Evolutionary conservation across 495 filamentous ascomycete species (phyloP).

Genomic region (Podospora conica): DNA sequence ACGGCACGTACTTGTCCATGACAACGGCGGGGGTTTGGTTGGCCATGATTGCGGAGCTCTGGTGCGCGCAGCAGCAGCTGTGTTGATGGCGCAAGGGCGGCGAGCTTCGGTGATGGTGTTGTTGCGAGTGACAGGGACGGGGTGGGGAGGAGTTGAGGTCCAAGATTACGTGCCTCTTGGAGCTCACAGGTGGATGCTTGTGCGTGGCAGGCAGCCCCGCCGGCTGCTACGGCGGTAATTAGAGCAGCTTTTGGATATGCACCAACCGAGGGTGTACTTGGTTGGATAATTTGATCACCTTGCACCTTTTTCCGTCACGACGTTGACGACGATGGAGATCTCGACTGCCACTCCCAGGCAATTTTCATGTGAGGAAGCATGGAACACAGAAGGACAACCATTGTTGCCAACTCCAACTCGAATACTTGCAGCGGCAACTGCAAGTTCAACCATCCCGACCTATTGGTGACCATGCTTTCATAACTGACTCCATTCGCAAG

Average conservation of each 20-base stretch:
- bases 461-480: not conserved
- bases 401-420: no score
- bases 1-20: conserved; percentile 95
- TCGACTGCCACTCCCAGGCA: not conserved
- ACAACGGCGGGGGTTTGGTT: conserved; percentile 99
- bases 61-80: conserved; percentile 22
- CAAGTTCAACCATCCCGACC: not conserved
- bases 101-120: conserved; percentile 5
- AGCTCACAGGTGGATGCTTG: conserved; percentile 17
- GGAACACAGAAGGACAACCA: no score
- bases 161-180: conserved; percentile 33
- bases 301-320: not conserved
- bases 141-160: conserved; percentile 22
- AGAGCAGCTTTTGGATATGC: not conserved
- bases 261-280: not conserved
- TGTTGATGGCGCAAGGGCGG: conserved; percentile 17
- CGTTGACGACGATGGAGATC: not conserved
- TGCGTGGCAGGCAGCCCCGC: conserved; percentile 13
- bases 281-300: not conserved
- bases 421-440: not conserved
- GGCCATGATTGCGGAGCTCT: conserved; percentile 58
- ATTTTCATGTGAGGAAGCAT: not conserved
- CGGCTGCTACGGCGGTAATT: conserved; percentile 15
- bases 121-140: conserved; percentile 12
- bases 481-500: not conserved